Evolutionary conservation across 257 asterid species (phyloP), one percentile per base, ranked within the genome.

Genomic region (Voacanga thouarsii): DNA sequence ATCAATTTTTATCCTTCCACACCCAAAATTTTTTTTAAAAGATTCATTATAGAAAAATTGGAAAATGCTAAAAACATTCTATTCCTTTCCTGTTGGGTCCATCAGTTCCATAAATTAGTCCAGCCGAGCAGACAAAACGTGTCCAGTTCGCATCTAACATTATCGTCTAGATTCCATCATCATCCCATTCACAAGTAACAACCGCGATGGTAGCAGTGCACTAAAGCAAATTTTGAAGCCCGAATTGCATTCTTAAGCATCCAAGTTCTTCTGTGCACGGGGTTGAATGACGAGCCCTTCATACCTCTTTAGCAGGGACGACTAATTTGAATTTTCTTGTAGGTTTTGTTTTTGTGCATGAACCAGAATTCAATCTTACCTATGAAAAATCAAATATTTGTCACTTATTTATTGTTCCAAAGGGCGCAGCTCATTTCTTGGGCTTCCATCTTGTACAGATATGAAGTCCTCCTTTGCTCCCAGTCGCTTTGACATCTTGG

Each of bases 401-500:
- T 55, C 61, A 21, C 26, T 55, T 4, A 55, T 18, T 55, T 26
- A 6, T 55, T 55, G 61, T 55, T 55, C 61, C 16, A 53, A 53
- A 23, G 16, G 16, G 5, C 59, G 5, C 16, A 2, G 59, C 59
- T 55, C 61, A 33, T 61, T 76, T 33, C 2, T 53, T 77, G 44
- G 24, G 59, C 70, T 44, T 44, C 75, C 50, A 23, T n/a, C 26
- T 47, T 63, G 18, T 24, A 56, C 60, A 45, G 75, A 88, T 82
- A 92, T 94, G 98, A 93, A 88, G n/a, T 30, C 79, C 23, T 84
- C 65, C 66, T 37, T 78, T 75, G 55, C 72, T 77, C 69, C 78
- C 60, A 6, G 28, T 76, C 71, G 88, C 74, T 81, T 85, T 75
- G 94, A 92, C 78, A 80, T 94, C 49, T 89, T 84, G 75, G 86